Percentiles rank a stretch among this genome's conserved stretches.
Conservation (phyloP, 495 filamentous ascomycete species). For the Entonaema liquescens region DNA sequence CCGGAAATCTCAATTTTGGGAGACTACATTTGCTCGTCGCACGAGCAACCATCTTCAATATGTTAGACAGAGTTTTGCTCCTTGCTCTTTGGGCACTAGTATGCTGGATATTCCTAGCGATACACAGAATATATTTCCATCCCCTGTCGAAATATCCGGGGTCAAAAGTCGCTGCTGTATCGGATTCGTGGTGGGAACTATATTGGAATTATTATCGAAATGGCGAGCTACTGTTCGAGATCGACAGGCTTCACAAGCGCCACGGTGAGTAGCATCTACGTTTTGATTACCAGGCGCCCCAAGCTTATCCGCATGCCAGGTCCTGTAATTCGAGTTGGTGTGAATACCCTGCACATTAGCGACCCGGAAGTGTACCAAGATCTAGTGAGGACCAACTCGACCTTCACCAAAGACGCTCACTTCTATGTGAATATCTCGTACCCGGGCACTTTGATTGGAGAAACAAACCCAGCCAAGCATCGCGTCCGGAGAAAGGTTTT, state of each 20-base stretch:
- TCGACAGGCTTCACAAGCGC: slow-evolving; percentile 11
- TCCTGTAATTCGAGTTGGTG: slow-evolving; percentile 7
- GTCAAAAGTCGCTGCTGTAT: slow-evolving; percentile 1
- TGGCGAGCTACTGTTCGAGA: slow-evolving; percentile 8
- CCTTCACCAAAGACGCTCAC: not conserved
- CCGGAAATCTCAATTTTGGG: not conserved
- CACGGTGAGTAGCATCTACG: not conserved
- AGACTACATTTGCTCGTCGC: not conserved
- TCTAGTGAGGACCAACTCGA: not conserved
- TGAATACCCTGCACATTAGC: slow-evolving; percentile 1
- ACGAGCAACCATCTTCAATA: slow-evolving; percentile 1
- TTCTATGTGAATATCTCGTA: slow-evolving; percentile 1
- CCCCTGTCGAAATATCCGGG: slow-evolving; percentile 4
- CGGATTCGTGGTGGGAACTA: slow-evolving; percentile 8
- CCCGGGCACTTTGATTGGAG: slow-evolving; percentile 5
- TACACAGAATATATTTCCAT: slow-evolving; percentile 9
- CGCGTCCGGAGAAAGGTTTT: slow-evolving; percentile 6
- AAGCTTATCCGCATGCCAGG: not conserved
- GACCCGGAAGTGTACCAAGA: slow-evolving; percentile 3
- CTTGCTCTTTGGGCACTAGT: not conserved
- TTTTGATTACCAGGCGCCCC: not conserved
- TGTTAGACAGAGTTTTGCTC: not conserved
- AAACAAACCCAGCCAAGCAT: slow-evolving; percentile 1
- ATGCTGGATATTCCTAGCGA: slow-evolving; percentile 1
- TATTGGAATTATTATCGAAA: slow-evolving; percentile 16